Evolutionary conservation across 306 rosid genomes (phyloP).

Genomic region (Abrus pulchellus): DNA sequence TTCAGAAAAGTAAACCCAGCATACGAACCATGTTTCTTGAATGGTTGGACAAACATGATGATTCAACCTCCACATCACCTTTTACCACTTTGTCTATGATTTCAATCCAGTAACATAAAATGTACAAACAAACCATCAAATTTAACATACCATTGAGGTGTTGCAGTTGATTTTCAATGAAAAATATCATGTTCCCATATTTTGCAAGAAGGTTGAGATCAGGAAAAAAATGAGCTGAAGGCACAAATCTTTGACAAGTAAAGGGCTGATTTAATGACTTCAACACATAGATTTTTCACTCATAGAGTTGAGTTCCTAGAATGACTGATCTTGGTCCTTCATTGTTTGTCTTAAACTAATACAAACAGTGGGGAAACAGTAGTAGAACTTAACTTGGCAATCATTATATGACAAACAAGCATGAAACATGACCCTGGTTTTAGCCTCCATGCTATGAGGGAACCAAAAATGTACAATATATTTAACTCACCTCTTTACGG

Average conservation of each 20-base stretch:
- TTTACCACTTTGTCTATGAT: neutral
- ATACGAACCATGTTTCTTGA: neutral
- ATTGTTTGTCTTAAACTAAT: neutral
- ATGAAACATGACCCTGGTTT: neutral
- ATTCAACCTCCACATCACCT: neutral
- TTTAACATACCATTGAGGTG: neutral
- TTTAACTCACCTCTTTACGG: slow-evolving; percentile 71
- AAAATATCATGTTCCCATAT: neutral
- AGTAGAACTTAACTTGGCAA: neutral
- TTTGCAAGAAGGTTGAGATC: neutral
- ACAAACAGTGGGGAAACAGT: slow-evolving; percentile 11
- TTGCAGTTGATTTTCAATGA: neutral
- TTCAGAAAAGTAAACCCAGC: slow-evolving; percentile 20
- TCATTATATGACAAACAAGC: slow-evolving; percentile 11
- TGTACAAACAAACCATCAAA: slow-evolving; percentile 7
- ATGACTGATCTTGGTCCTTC: slow-evolving; percentile 1
- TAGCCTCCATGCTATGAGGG: neutral
- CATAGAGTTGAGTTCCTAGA: neutral
- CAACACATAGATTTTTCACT: neutral
- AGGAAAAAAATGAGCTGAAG: neutral
- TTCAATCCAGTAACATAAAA: neutral
- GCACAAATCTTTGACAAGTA: neutral
- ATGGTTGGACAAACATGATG: neutral
- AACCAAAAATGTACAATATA: neutral
- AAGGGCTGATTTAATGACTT: neutral